Percentiles rank a stretch among this genome's conserved stretches.
Evolutionary conservation across 345 rosid genomes (phyloP).

Genomic region (Syzygium aqueum): DNA sequence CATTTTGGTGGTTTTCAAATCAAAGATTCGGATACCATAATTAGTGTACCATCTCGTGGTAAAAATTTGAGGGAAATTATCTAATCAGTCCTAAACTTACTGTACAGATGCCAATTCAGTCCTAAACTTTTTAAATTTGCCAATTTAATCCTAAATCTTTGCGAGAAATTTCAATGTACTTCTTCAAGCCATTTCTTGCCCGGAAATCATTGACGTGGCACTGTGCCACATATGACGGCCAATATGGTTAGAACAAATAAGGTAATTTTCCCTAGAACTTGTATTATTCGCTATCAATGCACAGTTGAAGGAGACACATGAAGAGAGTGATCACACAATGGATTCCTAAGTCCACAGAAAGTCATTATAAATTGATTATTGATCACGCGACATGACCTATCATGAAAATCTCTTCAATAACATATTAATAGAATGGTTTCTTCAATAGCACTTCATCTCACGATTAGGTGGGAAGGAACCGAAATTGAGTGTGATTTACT

Average conservation of each 20-base stretch:
- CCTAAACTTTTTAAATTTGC: fast-evolving
- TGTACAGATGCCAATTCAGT: not conserved
- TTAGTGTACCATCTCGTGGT: not conserved
- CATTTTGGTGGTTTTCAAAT: not conserved
- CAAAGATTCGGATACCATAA: not conserved
- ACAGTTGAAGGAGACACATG: not conserved
- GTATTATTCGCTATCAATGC: not conserved
- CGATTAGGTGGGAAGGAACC: not conserved
- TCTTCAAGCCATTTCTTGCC: fast-evolving
- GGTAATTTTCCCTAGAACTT: not conserved
- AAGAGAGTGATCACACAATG: not conserved
- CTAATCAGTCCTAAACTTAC: fast-evolving
- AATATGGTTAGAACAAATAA: not conserved
- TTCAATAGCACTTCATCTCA: not conserved
- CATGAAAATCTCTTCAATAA: not conserved
- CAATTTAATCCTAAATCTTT: fast-evolving
- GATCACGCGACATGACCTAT: not conserved
- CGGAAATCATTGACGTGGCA: fast-evolving
- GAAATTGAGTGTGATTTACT: not conserved
- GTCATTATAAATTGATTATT: not conserved
- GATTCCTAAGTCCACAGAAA: not conserved
- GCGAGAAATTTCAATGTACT: not conserved
- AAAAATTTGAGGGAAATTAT: not conserved
- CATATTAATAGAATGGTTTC: not conserved
- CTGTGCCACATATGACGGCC: fast-evolving